These are phyloP conservation scores for Jackrogersella minutella DNA, from an alignment of 495 filamentous ascomycete genomes.

Conservation along the genomic window DNA sequence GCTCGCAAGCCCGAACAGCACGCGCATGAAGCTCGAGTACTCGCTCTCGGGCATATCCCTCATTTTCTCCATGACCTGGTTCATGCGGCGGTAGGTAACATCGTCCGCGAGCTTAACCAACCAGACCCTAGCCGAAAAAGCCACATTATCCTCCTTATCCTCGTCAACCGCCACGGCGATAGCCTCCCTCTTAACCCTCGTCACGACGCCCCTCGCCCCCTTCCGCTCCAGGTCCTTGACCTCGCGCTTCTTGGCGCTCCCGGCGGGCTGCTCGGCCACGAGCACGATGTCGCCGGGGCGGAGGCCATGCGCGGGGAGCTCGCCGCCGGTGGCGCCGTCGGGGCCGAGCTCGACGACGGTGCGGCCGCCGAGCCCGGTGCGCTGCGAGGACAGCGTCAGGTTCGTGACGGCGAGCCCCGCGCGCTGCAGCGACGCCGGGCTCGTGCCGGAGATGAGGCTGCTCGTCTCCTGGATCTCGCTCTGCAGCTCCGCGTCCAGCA, in stretches of 20 bases:
- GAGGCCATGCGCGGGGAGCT: slow-evolving; percentile 82
- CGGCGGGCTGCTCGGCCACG: slow-evolving; percentile 75
- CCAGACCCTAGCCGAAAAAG: slow-evolving; percentile 67
- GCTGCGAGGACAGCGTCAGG: slow-evolving; percentile 74
- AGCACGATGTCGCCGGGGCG: slow-evolving; percentile 87
- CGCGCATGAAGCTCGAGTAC: slow-evolving; percentile 77
- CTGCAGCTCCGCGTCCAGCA: slow-evolving; percentile 79
- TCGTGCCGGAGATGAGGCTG: slow-evolving; percentile 71
- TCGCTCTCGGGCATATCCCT: slow-evolving; percentile 73
- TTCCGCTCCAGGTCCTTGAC: slow-evolving; percentile 67
- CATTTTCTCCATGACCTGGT: slow-evolving; percentile 83
- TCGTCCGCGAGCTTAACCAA: slow-evolving; percentile 94
- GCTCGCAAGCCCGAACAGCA: slow-evolving; percentile 78
- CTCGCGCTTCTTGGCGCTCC: slow-evolving; percentile 76
- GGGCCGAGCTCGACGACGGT: slow-evolving; percentile 81
- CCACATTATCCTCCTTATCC: slow-evolving; percentile 67
- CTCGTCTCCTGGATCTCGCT: slow-evolving; percentile 80
- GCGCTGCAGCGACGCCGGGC: slow-evolving; percentile 77
- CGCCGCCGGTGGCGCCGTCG: slow-evolving; percentile 68
- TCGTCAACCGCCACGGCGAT: slow-evolving; percentile 75
- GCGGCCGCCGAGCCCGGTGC: slow-evolving; percentile 91
- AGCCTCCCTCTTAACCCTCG: slow-evolving; percentile 66
- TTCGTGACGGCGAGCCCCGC: slow-evolving; percentile 90
- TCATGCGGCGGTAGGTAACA: slow-evolving; percentile 91
- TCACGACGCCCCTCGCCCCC: slow-evolving; percentile 84